Base-by-base conservation (phyloP, 139 green algal genomes). In the Gonium pectorale region DNA sequence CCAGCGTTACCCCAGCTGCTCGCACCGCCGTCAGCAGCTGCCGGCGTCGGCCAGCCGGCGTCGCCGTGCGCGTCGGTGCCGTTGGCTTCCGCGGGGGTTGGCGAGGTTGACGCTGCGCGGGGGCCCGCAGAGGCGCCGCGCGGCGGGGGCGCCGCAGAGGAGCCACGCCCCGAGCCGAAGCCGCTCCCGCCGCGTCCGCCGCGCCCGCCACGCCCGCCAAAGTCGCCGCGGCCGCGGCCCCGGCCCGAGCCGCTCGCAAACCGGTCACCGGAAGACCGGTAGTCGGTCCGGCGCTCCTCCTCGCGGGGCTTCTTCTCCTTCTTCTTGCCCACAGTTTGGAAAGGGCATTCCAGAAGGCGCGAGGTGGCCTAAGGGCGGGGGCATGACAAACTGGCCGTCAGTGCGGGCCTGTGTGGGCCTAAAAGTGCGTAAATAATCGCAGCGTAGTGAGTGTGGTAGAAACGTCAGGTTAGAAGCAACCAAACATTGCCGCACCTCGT, bases 291-390 rank as follows among this genome's bases (percentile, higher is more conserved):
- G 77, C 77, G 77, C 1, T 73, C 62, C 21, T 73, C 62, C 77
- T 83, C 60, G 43, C 33, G 77, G 8, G 60, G 62, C 31, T 62
- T 60, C 11, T 40, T 44, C 64, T 86, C 72, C 46, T 90, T 81
- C 59, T 86, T 90, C 29, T 67, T 69, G 59, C 74, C 62, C 33
- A 86, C 87, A 24, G 29, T 62, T 43, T 78, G 31, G 43, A 90
- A 90, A 0, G 81, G 81, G 62, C 81, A 84, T 37, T 87, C 78
- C 9, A 91, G 75, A 40, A 91, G 80, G 60, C 74, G 83, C 43
- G 88, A 81, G 41, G 88, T 91, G 22, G 88, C 88, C n/a, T n/a
- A n/a, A n/a, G n/a, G n/a, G n/a, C n/a, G n/a, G n/a, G n/a, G n/a
- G n/a, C 54, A 72, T 19, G 72, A 88, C 87, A 3, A 84, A 72